Conservation (phyloP, 768 basidiomycete species). For the Suillus subluteus region DNA sequence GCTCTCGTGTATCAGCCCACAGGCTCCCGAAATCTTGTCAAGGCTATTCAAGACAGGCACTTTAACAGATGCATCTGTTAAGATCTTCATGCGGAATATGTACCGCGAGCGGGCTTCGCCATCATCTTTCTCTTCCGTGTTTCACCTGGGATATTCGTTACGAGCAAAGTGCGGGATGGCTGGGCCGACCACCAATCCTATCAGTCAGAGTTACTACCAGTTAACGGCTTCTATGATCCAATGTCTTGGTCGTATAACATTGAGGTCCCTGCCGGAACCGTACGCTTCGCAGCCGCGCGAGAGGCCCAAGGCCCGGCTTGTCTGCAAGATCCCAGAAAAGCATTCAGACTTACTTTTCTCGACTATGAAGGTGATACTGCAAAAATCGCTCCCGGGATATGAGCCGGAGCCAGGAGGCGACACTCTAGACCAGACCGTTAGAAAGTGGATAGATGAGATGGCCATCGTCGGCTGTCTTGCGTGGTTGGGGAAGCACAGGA, state of each 20-base stretch:
- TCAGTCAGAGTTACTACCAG: not conserved
- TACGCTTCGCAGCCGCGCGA: not conserved
- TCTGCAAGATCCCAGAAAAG: slow-evolving; percentile 5
- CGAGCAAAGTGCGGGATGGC: not conserved
- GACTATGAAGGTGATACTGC: slow-evolving; percentile 11
- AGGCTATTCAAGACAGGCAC: not conserved
- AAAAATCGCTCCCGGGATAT: not conserved
- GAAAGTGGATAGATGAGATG: slow-evolving; percentile 11
- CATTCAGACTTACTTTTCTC: slow-evolving; percentile 10
- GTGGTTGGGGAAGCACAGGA: slow-evolving; percentile 15
- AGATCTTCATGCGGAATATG: slow-evolving; percentile 36
- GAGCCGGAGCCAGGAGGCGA: slow-evolving; percentile 7
- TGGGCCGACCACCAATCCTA: not conserved
- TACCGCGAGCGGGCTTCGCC: slow-evolving; percentile 23
- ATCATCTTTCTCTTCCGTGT: not conserved
- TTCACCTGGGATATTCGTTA: not conserved
- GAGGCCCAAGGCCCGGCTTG: slow-evolving; percentile 13
- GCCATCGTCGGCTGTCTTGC: slow-evolving; percentile 9
- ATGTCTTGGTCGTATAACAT: not conserved
- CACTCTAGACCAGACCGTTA: not conserved
- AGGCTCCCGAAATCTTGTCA: not conserved
- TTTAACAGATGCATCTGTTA: not conserved
- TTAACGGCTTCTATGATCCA: not conserved
- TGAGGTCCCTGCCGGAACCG: slow-evolving; percentile 3
- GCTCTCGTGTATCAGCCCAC: not conserved